Base-by-base conservation (phyloP, 2,329 filamentous ascomycete species). In the Colletotrichum eleusines region DNA sequence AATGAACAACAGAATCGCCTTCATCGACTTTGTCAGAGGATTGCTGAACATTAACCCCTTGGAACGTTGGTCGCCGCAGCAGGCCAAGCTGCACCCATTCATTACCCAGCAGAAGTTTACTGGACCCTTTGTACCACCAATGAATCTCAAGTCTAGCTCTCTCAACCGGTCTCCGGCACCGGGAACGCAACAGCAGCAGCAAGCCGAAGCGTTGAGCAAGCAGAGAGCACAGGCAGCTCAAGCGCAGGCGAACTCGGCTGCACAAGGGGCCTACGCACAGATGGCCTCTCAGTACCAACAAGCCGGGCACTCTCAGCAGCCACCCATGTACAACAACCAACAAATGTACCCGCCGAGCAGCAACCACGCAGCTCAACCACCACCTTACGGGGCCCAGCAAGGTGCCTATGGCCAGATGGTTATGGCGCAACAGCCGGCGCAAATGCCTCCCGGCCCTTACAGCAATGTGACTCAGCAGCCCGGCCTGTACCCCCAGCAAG, bases 101-200 rank as follows among this genome's bases (percentile, higher is more conserved):
- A 99, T 99, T 78, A 99, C 96, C 0, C 96, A 99, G 79, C 93
- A 97, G 78, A 99, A 98, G 84, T 99, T 92, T 79, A 98, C 95
- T 0, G 95, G 94, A 0, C 94, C 95, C 4, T 99, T 99, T 78
- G 93, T 98, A 58, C 96, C 96, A 11, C 95, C 95, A 2, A 97
- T 98, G 94, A 97, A 97, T 77, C 84, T 98, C 71, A 98, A 98
- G 80, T 90, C 94, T 26, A 94, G 92, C 76, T 92, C 93, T 2
- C 86, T 93, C 65, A 95, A 93, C 79, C 89, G 96, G 77, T 97
- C 95, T 26, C 94, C 95, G 18, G 94, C 95, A 7, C 95, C 95
- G 6, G 95, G 95, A 48, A 96, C 97, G 20, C 94, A 97, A 79
- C 95, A 98, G 80, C 96, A 98, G 79, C 94, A 97, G 78, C 94